Base-by-base conservation (phyloP, 164 flowering plant species). In the Chloranthus sessilifolius region DNA sequence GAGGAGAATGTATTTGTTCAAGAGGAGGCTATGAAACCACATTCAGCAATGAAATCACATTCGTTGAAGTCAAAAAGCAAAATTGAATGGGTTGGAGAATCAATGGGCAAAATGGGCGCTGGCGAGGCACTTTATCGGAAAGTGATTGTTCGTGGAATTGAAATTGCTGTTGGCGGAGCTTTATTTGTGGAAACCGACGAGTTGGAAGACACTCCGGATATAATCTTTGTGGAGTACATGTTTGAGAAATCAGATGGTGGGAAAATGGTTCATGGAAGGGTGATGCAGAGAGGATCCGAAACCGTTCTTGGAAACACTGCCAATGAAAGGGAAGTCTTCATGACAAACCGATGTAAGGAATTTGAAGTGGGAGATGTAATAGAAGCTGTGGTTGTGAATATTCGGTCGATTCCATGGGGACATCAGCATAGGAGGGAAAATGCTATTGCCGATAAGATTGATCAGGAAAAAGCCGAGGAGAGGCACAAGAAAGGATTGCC, bases 281-380 rank as follows among this genome's bases (percentile, higher is more conserved):
- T 71, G 56, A 60, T 92, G 84, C 63, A 58, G 53, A 67, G 61
- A 53, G 95, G 95, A 40, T 74, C 67, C 37, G 58, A 75, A 40
- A 88, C 99, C 31, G 78, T 92, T 53, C 76, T 92, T 35, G 95
- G 89, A 1, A 88, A 88, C 42, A 45, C 91, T 55, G 86, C 83
- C 5, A 82, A 81, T 67, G 91, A 78, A 55, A 76, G 95, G 66
- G 99, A 92, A 71, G 55, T 92, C 17, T 92, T 92, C 62, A 38
- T 88, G 67, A 86, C 83, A 29, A 69, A 88, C 67, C 77, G 75
- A 10, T 92, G 99, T 49, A 25, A 49, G 59, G 81, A 80, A 9
- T 63, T 77, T 65, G 79, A 74, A 30, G 45, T 92, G 50, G 70
- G 45, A 17, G 83, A 64, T 43, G 61, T 84, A n/a, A 85, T 70